Conservation (phyloP, 305 asterid species). For the Plantago coronopus region DNA sequence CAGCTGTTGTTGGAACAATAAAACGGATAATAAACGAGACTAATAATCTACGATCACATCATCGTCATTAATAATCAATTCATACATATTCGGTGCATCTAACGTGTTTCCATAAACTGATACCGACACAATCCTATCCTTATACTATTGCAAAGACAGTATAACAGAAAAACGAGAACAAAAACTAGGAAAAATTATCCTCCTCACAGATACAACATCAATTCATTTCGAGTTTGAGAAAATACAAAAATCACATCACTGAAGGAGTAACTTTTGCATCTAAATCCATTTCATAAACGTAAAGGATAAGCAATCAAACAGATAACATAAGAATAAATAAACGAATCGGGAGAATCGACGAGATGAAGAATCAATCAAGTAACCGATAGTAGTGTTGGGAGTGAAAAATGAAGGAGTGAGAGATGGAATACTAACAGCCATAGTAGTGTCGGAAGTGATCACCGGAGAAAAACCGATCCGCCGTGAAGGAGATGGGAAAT, state of each 20-base stretch:
- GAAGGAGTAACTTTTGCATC: background rate
- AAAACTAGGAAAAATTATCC: too few species aligned
- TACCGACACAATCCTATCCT: too few species aligned
- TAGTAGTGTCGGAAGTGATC: constrained; percentile 16
- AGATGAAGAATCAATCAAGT: background rate
- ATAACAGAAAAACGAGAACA: too few species aligned
- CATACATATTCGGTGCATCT: too few species aligned
- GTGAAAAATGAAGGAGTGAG: too few species aligned
- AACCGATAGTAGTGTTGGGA: constrained; percentile 26
- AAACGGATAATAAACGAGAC: too few species aligned
- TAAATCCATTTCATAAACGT: constrained; percentile 19
- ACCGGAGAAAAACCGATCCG: constrained; percentile 25
- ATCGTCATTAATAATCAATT: too few species aligned
- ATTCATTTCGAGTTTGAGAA: constrained; percentile 10
- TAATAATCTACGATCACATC: too few species aligned
- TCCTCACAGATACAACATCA: too few species aligned
- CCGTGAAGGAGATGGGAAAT: constrained; percentile 11
- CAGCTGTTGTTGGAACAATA: background rate
- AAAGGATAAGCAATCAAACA: constrained; percentile 16
- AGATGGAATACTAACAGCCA: constrained; percentile 39
- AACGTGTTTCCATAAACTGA: too few species aligned
- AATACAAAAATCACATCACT: constrained; percentile 9
- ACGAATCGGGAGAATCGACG: constrained; percentile 17
- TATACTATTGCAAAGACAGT: too few species aligned
- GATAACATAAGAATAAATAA: constrained; percentile 6